Base-by-base conservation (phyloP, 2,329 filamentous ascomycete species). In the Pestalotiopsis sp. region DNA sequence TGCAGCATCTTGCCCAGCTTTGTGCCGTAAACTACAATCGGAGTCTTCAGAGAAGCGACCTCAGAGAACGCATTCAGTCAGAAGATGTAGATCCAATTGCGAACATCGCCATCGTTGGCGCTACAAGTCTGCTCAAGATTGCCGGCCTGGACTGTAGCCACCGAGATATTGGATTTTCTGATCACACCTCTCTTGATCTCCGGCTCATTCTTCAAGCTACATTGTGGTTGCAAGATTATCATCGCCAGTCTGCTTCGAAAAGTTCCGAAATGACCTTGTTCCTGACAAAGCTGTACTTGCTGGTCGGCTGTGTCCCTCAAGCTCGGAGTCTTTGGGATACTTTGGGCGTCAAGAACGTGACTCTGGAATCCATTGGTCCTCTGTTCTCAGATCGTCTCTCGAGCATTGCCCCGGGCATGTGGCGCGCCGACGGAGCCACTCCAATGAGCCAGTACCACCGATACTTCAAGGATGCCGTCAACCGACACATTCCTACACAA, bases 361-460 rank as follows among this genome's bases (percentile, higher is more conserved):
- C 89, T 36, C 83, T 87, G n/a, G 87, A 89, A 70, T 85, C 86
- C 0, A 80, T 90, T 0, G 86, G 81, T 2, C 84, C 86, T 0
- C 77, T 88, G 1, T 87, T 87, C 69, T 85, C 86, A 69, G 88
- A 90, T 73, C 83, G 88, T 2, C 77, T 89, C 5, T 86, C 86
- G 1, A 85, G 82, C 1, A 75, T 89, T 2, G 80, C 87, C 0
- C 87, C 87, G 0, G 80, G 79, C 0, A 72, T 82, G 58, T 83
- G 84, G 57, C 70, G 72, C 13, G 69, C 70, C 5, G 65, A 40
- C 13, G 66, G 67, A 9, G 66, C 27, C 67, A 71, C 52, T 67
- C 70, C 82, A 52, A 74, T 85, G 7, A 79, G 82, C 45, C 80
- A 84, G 4, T 80, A 82, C 4, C 74, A 87, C 23, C 78, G 79